phyloP scores from a whole-genome alignment of 768 basidiomycete genomes.

The Boletus subparvulus region DNA sequence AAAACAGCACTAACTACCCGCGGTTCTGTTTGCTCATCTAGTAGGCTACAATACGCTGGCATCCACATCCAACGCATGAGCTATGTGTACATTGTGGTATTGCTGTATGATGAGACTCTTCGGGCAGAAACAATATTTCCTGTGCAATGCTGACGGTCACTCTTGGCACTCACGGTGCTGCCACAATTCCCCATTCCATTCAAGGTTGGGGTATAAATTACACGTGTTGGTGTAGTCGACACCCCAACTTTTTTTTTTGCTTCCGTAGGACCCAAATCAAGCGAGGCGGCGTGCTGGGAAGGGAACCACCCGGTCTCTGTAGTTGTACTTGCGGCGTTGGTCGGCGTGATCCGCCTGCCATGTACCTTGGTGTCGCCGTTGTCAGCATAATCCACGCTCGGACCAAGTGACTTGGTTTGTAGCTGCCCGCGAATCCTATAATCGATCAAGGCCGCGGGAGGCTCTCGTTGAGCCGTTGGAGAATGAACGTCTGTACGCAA shows the following conservation, averaged over 20 bases:
- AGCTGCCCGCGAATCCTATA: neutral
- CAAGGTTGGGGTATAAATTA: no score
- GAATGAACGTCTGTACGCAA: neutral
- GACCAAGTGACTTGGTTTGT: no score
- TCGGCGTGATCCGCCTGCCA: neutral
- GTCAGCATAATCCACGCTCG: no score
- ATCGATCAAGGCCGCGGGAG: neutral
- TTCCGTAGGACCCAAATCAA: neutral
- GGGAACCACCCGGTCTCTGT: neutral
- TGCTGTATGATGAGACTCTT: neutral
- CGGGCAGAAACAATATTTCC: neutral
- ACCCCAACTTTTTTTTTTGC: neutral
- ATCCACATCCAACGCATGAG: neutral
- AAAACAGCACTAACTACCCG: neutral
- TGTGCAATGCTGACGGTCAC: neutral
- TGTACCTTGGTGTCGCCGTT: neutral
- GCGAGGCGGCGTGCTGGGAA: neutral
- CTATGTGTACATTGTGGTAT: neutral
- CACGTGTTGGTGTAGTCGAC: no score
- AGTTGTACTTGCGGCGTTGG: neutral
- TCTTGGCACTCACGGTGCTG: neutral
- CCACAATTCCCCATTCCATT: neutral
- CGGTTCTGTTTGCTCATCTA: neutral
- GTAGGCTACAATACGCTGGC: neutral
- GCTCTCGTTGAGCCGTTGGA: no score